Conservation (phyloP, 2,329 filamentous ascomycete genomes). For the Mycosphaerella sp. region DNA sequence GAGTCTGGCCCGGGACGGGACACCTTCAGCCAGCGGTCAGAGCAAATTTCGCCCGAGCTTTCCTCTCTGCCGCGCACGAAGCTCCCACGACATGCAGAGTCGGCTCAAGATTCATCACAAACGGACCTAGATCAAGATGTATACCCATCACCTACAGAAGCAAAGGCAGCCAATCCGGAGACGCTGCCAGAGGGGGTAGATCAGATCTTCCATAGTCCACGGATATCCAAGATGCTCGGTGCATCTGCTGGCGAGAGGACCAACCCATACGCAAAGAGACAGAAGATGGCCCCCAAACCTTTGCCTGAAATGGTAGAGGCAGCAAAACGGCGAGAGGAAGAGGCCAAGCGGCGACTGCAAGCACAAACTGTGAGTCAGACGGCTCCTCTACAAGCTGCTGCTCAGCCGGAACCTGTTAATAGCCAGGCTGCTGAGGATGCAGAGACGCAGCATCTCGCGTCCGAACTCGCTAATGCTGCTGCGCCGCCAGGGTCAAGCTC, state of each 20-base stretch:
- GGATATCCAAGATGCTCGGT: slow-evolving; percentile 52
- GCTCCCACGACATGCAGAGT: slow-evolving; percentile 48
- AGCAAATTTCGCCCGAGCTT: slow-evolving; percentile 41
- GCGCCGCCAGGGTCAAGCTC: not conserved
- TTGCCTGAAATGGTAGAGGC: slow-evolving; percentile 34
- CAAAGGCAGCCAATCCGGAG: slow-evolving; percentile 2
- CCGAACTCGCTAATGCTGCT: slow-evolving; percentile 36
- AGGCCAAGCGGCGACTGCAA: slow-evolving; percentile 9
- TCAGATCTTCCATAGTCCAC: slow-evolving; percentile 56
- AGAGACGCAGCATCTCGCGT: slow-evolving; percentile 36
- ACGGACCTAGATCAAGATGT: slow-evolving; percentile 51
- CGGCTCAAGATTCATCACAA: slow-evolving; percentile 40
- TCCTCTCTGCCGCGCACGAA: slow-evolving; percentile 50
- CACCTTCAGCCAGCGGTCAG: slow-evolving; percentile 51
- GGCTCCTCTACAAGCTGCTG: not conserved
- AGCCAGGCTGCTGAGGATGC: slow-evolving; percentile 16
- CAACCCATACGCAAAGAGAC: slow-evolving; percentile 30
- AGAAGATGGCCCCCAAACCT: slow-evolving; percentile 30
- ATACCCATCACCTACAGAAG: slow-evolving; percentile 33
- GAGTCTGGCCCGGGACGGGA: slow-evolving; percentile 42
- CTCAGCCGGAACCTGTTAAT: not conserved
- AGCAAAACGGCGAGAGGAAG: slow-evolving; percentile 22
- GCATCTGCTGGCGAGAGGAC: slow-evolving; percentile 32
- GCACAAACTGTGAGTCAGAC: not conserved
- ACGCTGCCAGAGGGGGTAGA: slow-evolving; percentile 52